Evolutionary conservation across 208 protist species (phyloP), one percentile per base, ranked within the genome.

Genomic region (Leishmania aethiopica): DNA sequence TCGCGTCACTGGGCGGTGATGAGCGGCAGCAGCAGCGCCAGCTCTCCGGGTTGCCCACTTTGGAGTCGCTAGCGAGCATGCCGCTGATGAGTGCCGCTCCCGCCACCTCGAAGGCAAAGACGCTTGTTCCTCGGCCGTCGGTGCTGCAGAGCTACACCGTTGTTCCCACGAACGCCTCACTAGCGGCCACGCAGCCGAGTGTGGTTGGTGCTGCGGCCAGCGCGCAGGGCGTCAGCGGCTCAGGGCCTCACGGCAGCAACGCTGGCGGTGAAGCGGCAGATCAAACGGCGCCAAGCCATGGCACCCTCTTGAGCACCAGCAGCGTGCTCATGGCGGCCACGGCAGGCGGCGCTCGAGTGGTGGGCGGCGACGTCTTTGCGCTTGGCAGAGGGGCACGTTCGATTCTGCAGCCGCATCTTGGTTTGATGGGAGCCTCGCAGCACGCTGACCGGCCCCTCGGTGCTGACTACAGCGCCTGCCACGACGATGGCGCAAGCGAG

Each of bases 91-190:
- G 28, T 62, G 59, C 73, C 8, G 35, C 66, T 25, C 35, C n/a
- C 47, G 45, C 57, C n/a, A 32, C n/a, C 11, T 15, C 67, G 13
- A 60, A 64, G 17, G 37, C 32, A 6, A 25, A 73, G 81, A 73
- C 60, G 77, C 28, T 47, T 57, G 79, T 71, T 28, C 75, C 57
- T 42, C 79, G 57, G 37, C 51, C 76, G 57, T 85, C 81, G 59
- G 77, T 81, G 47, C 62, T 85, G 81, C 81, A 80, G 71, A 57
- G 73, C 57, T 78, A 71, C 47, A 81, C 69, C 35, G 81, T 85
- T 71, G 47, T 80, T 35, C 81, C 76, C 6, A 71, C 76, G 37
- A 77, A 70, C 28, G 75, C 47, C 13, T 47, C 40, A 49, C 11
- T 57, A 32, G 25, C 64, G 37, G 37, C 45, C 35, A n/a, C 35